Evolutionary conservation across 2,329 filamentous ascomycete genomes (phyloP).

Genomic region (Claviceps maximensis): DNA sequence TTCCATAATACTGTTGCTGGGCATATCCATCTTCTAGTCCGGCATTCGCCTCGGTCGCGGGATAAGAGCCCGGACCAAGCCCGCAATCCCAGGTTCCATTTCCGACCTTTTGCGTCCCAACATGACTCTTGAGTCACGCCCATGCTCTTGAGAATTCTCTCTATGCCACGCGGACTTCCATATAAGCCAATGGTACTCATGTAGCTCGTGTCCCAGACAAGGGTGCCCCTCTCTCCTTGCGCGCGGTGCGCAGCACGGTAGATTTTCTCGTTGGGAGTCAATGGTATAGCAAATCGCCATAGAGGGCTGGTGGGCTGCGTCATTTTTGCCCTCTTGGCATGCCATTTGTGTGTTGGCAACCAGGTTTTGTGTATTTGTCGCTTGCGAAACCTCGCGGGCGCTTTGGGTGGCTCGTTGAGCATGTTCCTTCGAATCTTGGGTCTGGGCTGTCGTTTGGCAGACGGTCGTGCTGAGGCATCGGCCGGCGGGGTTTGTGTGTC

Average conservation of each 20-base stretch:
- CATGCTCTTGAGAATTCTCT: conserved; percentile 51
- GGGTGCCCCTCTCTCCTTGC: conserved; percentile 57
- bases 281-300: conserved; percentile 82
- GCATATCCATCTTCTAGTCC: conserved; percentile 48
- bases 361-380: conserved; percentile 82
- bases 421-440: conserved; percentile 59
- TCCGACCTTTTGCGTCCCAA: conserved; percentile 51
- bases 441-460: conserved; percentile 23
- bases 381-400: conserved; percentile 62
- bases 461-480: conserved; percentile 7
- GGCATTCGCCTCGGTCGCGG: conserved; percentile 36
- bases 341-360: conserved; percentile 89
- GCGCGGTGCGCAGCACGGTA: conserved; percentile 81
- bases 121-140: conserved; percentile 46
- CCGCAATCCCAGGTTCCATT: conserved; percentile 50
- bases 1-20: conserved; percentile 69
- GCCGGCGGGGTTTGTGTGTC: conserved; percentile 1
- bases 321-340: conserved; percentile 86
- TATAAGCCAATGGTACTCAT: conserved; percentile 73
- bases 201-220: conserved; percentile 92
- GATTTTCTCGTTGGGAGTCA: conserved; percentile 79
- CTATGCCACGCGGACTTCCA: conserved; percentile 50
- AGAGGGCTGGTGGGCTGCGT: conserved; percentile 61
- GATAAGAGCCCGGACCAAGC: conserved; percentile 37
- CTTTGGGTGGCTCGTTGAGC: conserved; percentile 44